Conservation (phyloP, 352 stramenopile species). For the Halophytophthora batemanensis region DNA sequence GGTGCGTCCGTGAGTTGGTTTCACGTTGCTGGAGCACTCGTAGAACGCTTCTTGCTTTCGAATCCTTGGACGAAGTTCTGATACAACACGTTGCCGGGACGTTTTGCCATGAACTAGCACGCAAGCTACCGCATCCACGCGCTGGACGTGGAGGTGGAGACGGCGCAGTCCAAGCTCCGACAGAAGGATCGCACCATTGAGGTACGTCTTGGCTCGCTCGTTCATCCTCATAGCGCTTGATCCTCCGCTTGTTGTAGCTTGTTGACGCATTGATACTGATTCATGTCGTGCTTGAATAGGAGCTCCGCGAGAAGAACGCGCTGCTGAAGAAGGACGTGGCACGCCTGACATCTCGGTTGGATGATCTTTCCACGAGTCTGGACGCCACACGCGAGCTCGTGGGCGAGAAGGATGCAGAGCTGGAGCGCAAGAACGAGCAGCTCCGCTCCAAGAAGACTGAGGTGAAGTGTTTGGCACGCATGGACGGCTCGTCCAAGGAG, state of each 20-base stretch:
- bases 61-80: background rate
- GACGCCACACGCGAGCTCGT: conserved; percentile 47
- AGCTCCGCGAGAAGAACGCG: conserved; percentile 63
- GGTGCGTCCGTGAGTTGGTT: conserved; percentile 14
- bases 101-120: conserved; percentile 29
- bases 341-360: conserved; percentile 41
- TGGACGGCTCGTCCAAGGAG: conserved; percentile 74
- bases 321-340: conserved; percentile 65
- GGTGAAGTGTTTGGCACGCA: conserved; percentile 71
- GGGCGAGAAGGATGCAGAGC: conserved; percentile 54
- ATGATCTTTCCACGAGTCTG: conserved; percentile 48
- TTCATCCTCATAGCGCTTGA: too few relatives aligned
- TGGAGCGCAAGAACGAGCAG: conserved; percentile 61
- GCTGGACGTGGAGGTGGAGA: conserved; percentile 71
- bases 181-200: conserved; percentile 72
- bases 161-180: conserved; percentile 68
- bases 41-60: background rate
- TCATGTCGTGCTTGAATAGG: conserved; percentile 8
- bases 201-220: conserved; percentile 5
- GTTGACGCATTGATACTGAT: background rate
- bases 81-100: background rate
- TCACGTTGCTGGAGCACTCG: background rate
- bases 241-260: too few relatives aligned
- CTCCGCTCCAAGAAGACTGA: conserved; percentile 75
- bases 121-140: conserved; percentile 71